Conservation (phyloP, 257 asterid species). For the Jaltomata sinuosa region DNA sequence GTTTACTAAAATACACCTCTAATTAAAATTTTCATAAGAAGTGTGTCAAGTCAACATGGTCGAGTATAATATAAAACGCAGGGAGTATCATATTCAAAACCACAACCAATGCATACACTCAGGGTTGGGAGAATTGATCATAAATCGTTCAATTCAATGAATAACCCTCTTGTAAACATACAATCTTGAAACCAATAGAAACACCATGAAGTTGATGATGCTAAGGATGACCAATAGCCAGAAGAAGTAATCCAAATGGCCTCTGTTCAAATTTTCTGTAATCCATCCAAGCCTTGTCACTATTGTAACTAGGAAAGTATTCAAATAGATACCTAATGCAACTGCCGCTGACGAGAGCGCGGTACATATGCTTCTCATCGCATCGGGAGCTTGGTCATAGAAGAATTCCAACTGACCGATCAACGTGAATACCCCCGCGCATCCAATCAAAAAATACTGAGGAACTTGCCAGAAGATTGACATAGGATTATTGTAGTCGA, state of each 20-base stretch:
- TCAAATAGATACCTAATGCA: conserved; percentile 61
- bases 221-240: conserved; percentile 61
- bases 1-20: too few species aligned
- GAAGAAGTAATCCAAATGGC: conserved; percentile 69
- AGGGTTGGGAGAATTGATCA: too few species aligned
- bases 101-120: too few species aligned
- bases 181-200: conserved; percentile 25
- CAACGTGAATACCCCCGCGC: conserved; percentile 71
- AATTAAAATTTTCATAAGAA: too few species aligned
- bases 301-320: conserved; percentile 45
- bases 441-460: conserved; percentile 38
- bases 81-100: too few species aligned
- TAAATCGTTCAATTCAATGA: not conserved
- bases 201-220: conserved; percentile 42
- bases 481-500: conserved; percentile 46
- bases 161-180: conserved; percentile 56
- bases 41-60: too few species aligned
- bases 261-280: conserved; percentile 60
- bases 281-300: conserved; percentile 72
- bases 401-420: conserved; percentile 75
- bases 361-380: conserved; percentile 67
- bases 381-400: conserved; percentile 83
- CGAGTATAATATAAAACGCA: too few species aligned
- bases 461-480: conserved; percentile 41
- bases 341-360: conserved; percentile 55